Evolutionary conservation across 352 stramenopile genomes (phyloP).

Genomic region (Pythium phragmitis): DNA sequence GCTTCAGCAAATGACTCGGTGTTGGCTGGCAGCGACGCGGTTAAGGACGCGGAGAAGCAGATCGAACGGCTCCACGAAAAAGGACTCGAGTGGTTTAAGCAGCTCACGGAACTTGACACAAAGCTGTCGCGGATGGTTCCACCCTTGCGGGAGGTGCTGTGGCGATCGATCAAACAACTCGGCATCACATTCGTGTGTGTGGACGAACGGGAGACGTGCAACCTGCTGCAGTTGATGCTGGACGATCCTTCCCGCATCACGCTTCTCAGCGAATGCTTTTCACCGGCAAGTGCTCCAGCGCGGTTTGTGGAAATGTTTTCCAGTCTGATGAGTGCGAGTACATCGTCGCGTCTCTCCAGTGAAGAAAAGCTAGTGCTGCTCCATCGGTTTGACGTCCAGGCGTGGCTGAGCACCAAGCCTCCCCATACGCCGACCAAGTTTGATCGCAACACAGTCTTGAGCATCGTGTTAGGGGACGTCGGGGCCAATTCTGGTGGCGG

Average conservation of each 20-base stretch:
- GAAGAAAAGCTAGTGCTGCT: constrained; percentile 76
- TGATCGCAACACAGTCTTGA: constrained; percentile 79
- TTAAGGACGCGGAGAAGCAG: constrained; percentile 28
- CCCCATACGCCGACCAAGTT: constrained; percentile 61
- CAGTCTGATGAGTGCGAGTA: constrained; percentile 77
- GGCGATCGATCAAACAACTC: constrained; percentile 80
- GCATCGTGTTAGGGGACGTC: constrained; percentile 75
- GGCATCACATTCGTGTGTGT: constrained; percentile 78
- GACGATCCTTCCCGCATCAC: constrained; percentile 81
- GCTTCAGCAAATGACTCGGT: background rate
- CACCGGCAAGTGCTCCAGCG: constrained; percentile 60
- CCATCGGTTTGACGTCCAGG: constrained; percentile 71
- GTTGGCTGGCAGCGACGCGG: background rate
- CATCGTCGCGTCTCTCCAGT: constrained; percentile 59
- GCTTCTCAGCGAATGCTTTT: constrained; percentile 82
- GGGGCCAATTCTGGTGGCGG: constrained; percentile 26
- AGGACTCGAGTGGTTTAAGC: constrained; percentile 80
- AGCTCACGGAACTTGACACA: constrained; percentile 76
- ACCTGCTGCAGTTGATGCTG: constrained; percentile 80
- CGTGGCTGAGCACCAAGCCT: constrained; percentile 65
- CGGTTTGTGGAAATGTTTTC: constrained; percentile 89
- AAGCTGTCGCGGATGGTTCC: constrained; percentile 82
- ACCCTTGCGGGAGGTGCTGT: constrained; percentile 78
- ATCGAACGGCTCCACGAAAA: constrained; percentile 60
- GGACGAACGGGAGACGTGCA: constrained; percentile 80